Evolutionary conservation across 73 alveolate species (phyloP), one percentile per base, ranked within the genome.

Genomic region (Paramecium sonneborni): DNA sequence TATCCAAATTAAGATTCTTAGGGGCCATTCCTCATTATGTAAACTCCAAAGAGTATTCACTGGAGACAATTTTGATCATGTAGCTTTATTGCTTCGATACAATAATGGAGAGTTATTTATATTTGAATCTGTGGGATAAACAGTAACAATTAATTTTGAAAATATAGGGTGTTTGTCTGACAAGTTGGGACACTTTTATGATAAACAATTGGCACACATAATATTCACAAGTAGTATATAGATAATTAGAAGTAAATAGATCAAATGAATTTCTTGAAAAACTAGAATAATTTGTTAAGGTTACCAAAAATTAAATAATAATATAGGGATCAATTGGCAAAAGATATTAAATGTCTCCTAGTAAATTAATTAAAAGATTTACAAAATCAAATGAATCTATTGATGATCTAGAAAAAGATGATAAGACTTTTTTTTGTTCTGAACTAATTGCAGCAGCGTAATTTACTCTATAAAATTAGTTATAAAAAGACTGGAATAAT

Each of bases 41-140:
- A 93, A 94, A 85, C 74, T 97, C 7, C 95, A 97, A 82, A 94
- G 99, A 86, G 94, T 94, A 10, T 56, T 95, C 26, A 98, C 99
- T 6, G 88, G 98, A 69, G 97, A 97, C 76, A 94, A 96, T 85
- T 98, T 96, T 90, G 99, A 97, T 88, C 99, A 98, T 87, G 96
- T 95, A 9, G 98, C 97, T 4, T 58, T 95, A 92, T 52, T 95
- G 20, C 67, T 95, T 34, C 56, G 96, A 26, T 94, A 88, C 26
- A 46, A 92, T 52, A 93, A 93, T 52, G 97, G 95, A 34, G 85
- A 85, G 35, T 24, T 95, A 23, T 70, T 93, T 5, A 11, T 95
- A 35, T 93, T 95, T 79, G 98, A 95, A 93, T 56, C 95, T 30
- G 82, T 95, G 52, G 96, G 94, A 5, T 41, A 67, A 68, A 92